Percentiles rank a stretch among this genome's conserved stretches.
phyloP scores from a whole-genome alignment of 2,329 filamentous ascomycete species.

The Trichoderma cornu-damae region DNA sequence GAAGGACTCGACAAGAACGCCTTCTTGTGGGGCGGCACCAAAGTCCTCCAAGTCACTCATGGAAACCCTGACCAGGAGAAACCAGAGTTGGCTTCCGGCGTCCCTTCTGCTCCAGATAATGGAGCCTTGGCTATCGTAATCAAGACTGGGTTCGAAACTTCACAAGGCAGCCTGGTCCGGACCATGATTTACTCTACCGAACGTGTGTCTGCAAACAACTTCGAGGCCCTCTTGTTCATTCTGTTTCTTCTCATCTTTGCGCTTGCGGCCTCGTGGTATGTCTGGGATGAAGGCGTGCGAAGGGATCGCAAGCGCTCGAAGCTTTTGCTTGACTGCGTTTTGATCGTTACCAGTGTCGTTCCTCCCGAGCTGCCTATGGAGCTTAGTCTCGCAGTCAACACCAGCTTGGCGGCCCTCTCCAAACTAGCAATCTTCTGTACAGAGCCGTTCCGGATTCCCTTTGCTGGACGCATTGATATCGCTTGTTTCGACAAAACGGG shows the following conservation, averaged over 20 bases:
- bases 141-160: slow-evolving; percentile 98
- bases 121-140: slow-evolving; percentile 90
- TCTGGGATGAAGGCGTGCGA: slow-evolving; percentile 93
- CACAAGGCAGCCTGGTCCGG: slow-evolving; percentile 91
- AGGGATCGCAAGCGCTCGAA: slow-evolving; percentile 97
- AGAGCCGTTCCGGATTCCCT: slow-evolving; percentile 96
- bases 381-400: slow-evolving; percentile 94
- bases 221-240: slow-evolving; percentile 94
- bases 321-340: slow-evolving; percentile 90
- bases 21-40: slow-evolving; percentile 95
- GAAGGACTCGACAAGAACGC: slow-evolving; percentile 95
- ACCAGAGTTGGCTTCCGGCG: slow-evolving; percentile 66
- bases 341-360: slow-evolving; percentile 96
- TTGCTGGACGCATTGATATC: slow-evolving; percentile 88
- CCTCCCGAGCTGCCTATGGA: slow-evolving; percentile 99
- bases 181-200: slow-evolving; percentile 99
- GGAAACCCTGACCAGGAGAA: slow-evolving; percentile 71
- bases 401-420: slow-evolving; percentile 86
- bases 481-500: slow-evolving; percentile 99
- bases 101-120: slow-evolving; percentile 82
- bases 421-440: slow-evolving; percentile 98
- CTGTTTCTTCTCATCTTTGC: slow-evolving; percentile 95
- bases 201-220: slow-evolving; percentile 96
- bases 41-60: slow-evolving; percentile 92
- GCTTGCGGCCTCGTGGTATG: slow-evolving; percentile 96